Evolutionary conservation across 441 rosid genomes (phyloP), one percentile per base, ranked within the genome.

Genomic region (Biscutella laevigata): DNA sequence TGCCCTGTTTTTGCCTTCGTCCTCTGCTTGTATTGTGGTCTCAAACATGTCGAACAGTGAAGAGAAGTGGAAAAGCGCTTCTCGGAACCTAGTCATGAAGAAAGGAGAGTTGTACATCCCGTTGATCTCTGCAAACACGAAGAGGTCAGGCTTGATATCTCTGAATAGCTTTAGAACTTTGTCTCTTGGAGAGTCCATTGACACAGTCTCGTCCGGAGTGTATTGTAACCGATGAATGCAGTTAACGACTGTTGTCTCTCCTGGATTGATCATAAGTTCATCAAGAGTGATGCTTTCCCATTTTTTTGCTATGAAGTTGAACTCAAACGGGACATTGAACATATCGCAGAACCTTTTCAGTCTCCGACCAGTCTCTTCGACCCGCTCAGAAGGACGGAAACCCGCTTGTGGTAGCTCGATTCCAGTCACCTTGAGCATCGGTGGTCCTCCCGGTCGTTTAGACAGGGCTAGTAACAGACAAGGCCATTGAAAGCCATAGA

Each of bases 401-500:
- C 96, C 98, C 0, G 95, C 77, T 37, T 91, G 96, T 2, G 96
- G 98, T 36, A 87, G 73, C 73, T 91, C 98, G 19, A 91, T 81
- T 11, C 85, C 95, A 0, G 98, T 91, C 5, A 91, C 75, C 0
- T 90, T 84, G 27, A 91, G 54, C 70, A 53, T 72, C 0, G 98
- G 96, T 32, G 98, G 95, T 26, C 94, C 95, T 0, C 73, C 75
- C 2, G 68, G 46, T 53, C 86, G 63, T 57, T 67, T 47, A 0
- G 98, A 81, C 47, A 91, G 54, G 0, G 77, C 77, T 68, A 66
- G 91, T 53, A 91, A 77, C 21, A 91, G 78, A 70, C 94, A 80
- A 64, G 98, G 98, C 98, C 98, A 91, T 49, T 91, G 98, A 61
- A 83, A 91, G 27, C 98, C 98, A 38, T 91, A 91, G 24, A 77